phyloP scores from a whole-genome alignment of 2,329 filamentous ascomycete species.

The Dendrostoma leiphaemia region DNA sequence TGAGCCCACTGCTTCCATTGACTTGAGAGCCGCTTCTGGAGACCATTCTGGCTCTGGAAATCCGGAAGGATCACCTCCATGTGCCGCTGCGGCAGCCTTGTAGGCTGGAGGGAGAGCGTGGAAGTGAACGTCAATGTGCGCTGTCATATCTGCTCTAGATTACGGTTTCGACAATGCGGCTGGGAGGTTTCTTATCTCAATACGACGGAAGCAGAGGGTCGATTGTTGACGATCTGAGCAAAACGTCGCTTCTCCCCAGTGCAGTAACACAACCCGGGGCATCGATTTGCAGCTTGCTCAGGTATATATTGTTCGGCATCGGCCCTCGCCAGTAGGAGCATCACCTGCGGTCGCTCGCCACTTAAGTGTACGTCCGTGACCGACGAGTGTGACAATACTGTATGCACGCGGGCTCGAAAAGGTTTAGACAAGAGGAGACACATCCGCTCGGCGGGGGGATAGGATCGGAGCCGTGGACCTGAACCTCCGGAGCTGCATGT shows the following conservation, averaged over 20 bases:
- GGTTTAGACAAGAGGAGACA: not conserved
- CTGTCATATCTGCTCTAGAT: constrained; percentile 13
- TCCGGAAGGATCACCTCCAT: constrained; percentile 17
- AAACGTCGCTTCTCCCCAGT: too few relatives aligned
- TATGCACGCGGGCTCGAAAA: not conserved
- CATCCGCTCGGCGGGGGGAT: not conserved
- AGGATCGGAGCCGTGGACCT: not conserved
- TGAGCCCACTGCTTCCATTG: constrained; percentile 16
- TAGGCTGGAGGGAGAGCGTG: constrained; percentile 15
- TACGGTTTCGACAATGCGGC: too few relatives aligned
- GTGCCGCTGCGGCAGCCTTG: constrained; percentile 13
- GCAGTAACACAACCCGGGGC: too few relatives aligned
- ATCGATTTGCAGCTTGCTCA: too few relatives aligned
- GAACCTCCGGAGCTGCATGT: constrained; percentile 1
- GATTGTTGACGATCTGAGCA: too few relatives aligned
- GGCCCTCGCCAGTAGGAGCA: too few relatives aligned
- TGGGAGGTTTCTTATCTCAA: too few relatives aligned
- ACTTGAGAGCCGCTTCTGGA: constrained; percentile 14
- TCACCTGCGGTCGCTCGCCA: too few relatives aligned
- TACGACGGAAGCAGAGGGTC: too few relatives aligned
- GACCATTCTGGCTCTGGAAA: constrained; percentile 16
- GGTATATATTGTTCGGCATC: too few relatives aligned
- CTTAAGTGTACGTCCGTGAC: too few relatives aligned
- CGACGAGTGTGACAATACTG: too few relatives aligned
- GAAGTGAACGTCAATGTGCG: constrained; percentile 13